phyloP scores from a whole-genome alignment of 2,329 filamentous ascomycete genomes.

The Aspergillus sp. region DNA sequence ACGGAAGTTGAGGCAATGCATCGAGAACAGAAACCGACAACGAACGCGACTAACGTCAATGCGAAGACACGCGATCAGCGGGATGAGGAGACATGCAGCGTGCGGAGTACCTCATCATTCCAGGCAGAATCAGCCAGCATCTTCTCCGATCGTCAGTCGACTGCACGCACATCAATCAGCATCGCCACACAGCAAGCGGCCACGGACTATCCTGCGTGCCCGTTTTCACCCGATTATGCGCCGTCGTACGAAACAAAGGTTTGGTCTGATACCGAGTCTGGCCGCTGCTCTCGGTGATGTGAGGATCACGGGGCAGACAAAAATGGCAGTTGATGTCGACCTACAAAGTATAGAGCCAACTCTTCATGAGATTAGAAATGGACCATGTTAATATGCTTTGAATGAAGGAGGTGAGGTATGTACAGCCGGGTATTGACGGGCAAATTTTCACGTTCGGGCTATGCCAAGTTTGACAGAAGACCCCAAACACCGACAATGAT shows the following conservation, averaged over 20 bases:
- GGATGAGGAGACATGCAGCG: neutral
- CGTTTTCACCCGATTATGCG: conserved; percentile 31
- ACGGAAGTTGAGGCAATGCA: conserved; percentile 35
- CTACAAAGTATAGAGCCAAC: no score
- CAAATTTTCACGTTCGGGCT: no score
- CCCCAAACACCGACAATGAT: no score
- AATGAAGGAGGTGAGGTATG: no score
- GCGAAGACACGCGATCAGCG: neutral
- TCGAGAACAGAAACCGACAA: neutral
- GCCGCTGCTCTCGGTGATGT: neutral
- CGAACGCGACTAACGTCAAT: neutral
- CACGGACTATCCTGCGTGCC: conserved; percentile 25
- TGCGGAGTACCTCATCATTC: neutral
- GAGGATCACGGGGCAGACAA: neutral
- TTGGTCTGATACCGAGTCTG: conserved; percentile 18
- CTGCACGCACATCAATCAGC: neutral
- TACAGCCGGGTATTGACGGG: no score
- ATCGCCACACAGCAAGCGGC: conserved; percentile 30
- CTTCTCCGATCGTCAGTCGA: neutral
- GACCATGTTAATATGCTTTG: no score
- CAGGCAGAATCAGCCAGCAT: neutral
- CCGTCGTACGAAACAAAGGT: conserved; percentile 33
- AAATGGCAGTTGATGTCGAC: no score
- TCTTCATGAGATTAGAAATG: no score
- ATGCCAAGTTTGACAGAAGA: no score